Percentiles rank a stretch among this genome's conserved stretches.
phyloP scores from a whole-genome alignment of 129 eudicot species.

The Chrysanthemum lavandulifolium region DNA sequence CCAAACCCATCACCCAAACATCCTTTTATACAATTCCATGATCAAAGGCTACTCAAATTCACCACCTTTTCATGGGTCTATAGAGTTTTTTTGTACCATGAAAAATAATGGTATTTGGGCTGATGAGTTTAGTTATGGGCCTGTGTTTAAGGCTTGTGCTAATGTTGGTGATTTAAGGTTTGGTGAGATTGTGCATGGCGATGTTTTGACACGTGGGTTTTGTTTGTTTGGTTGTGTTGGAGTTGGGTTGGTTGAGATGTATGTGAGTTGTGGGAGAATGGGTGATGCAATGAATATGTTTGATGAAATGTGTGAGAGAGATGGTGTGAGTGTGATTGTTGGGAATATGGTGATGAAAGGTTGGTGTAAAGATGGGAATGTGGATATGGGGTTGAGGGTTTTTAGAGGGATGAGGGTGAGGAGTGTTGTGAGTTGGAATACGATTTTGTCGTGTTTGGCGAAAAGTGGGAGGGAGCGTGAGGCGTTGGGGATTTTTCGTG shows the following conservation, averaged over 20 bases:
- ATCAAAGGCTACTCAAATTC: conserved; percentile 70
- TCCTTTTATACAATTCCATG: conserved; percentile 76
- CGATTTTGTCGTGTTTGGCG: conserved; percentile 61
- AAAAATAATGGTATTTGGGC: conserved; percentile 67
- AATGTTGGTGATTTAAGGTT: conserved; percentile 35
- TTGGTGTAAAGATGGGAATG: conserved; percentile 53
- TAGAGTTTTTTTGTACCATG: conserved; percentile 50
- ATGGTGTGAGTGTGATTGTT: conserved; percentile 39
- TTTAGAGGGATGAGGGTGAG: conserved; percentile 65
- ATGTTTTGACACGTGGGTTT: conserved; percentile 54
- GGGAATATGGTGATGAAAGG: conserved; percentile 84
- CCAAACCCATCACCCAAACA: conserved; percentile 61
- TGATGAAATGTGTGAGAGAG: conserved; percentile 66
- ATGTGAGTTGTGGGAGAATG: conserved; percentile 45
- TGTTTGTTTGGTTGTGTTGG: conserved; percentile 40
- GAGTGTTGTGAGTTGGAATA: conserved; percentile 75
- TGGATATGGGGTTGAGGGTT: conserved; percentile 52
- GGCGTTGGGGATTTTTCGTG: conserved; percentile 58
- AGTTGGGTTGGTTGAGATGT: conserved; percentile 63
- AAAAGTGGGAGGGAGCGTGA: conserved; percentile 52
- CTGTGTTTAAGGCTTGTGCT: conserved; percentile 69
- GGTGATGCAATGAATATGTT: conserved; percentile 67
- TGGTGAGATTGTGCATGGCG: conserved; percentile 51
- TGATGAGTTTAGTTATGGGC: conserved; percentile 66
- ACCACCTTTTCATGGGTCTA: conserved; percentile 44